These are phyloP conservation scores for Cadophora luteo-olivacea DNA, from an alignment of 2,329 filamentous ascomycete species.

Conservation along the genomic window DNA sequence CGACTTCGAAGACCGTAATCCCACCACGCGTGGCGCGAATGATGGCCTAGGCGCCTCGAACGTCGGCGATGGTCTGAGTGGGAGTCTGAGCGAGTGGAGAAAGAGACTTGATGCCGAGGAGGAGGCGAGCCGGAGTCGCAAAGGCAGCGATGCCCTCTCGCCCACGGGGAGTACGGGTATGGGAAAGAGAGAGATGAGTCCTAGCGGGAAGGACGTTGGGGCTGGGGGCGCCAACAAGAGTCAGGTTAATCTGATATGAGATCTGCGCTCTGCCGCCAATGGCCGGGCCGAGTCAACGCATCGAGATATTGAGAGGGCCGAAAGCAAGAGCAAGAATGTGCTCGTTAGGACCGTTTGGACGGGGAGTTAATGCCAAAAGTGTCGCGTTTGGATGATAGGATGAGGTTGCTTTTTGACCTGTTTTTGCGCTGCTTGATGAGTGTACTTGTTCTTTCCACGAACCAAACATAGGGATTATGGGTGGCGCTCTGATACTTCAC, in stretches of 20 bases:
- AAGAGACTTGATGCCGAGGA: constrained; percentile 70
- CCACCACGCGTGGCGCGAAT: constrained; percentile 45
- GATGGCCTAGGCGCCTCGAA: constrained; percentile 53
- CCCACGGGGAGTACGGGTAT: constrained; percentile 19
- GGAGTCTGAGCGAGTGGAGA: constrained; percentile 80
- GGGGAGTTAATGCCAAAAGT: not conserved
- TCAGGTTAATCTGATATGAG: constrained; percentile 35
- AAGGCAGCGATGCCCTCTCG: constrained; percentile 31
- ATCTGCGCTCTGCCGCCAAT: not conserved
- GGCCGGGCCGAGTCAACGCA: not conserved
- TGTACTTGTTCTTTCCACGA: not conserved
- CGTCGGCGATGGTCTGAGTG: constrained; percentile 62
- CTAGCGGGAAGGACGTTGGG: constrained; percentile 38
- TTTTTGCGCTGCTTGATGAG: not conserved
- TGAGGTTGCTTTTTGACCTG: not conserved
- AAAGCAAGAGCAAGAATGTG: too few relatives aligned
- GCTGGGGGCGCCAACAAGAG: constrained; percentile 21
- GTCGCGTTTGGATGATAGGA: not conserved
- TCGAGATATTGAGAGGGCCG: not conserved
- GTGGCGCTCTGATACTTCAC: not conserved
- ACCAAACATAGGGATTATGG: not conserved
- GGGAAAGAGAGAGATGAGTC: constrained; percentile 39
- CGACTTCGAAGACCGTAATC: constrained; percentile 65
- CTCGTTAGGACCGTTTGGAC: too few relatives aligned
- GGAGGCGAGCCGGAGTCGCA: constrained; percentile 35